A percentile compares a stretch with the other conserved stretches of the same genome.
These are phyloP conservation scores for Baorangia bicolor DNA, from an alignment of 768 basidiomycete species.

Conservation along the genomic window DNA sequence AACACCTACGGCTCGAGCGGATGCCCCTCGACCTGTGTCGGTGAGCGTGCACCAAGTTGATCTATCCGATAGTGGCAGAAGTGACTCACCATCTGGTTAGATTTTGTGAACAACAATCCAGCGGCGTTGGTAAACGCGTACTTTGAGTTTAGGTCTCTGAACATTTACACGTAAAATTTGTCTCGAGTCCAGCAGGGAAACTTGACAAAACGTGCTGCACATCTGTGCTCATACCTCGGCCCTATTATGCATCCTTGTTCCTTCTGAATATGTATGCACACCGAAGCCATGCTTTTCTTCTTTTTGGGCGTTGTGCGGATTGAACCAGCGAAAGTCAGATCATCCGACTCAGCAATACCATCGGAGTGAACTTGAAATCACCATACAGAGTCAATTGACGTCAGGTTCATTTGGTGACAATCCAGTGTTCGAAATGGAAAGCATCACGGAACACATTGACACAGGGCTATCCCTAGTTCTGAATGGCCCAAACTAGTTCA, in stretches of 20 bases:
- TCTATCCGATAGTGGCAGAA: not conserved
- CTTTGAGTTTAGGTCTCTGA: not conserved
- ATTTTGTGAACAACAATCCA: not conserved
- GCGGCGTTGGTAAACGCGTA: not conserved
- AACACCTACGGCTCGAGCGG: not conserved
- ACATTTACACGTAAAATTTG: not conserved
- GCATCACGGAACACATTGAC: too few species aligned
- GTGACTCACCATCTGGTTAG: not conserved
- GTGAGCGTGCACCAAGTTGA: not conserved
- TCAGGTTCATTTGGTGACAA: too few species aligned
- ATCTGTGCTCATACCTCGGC: not conserved
- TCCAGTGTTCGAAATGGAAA: too few species aligned
- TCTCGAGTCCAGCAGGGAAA: not conserved
- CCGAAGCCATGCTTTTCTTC: too few species aligned
- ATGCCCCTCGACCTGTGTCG: not conserved
- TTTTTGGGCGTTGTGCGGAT: too few species aligned
- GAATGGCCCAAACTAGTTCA: too few species aligned
- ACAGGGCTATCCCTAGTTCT: too few species aligned
- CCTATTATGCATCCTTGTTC: not conserved
- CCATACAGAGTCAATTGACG: too few species aligned
- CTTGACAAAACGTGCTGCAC: not conserved
- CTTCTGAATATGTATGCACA: not conserved
- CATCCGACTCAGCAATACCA: too few species aligned
- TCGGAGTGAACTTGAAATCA: too few species aligned
- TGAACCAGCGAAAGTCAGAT: too few species aligned